A percentile compares a stretch with the other conserved stretches of the same genome.
Evolutionary conservation across 2,329 filamentous ascomycete species (phyloP).

Genomic region (Hypocreales sp.): DNA sequence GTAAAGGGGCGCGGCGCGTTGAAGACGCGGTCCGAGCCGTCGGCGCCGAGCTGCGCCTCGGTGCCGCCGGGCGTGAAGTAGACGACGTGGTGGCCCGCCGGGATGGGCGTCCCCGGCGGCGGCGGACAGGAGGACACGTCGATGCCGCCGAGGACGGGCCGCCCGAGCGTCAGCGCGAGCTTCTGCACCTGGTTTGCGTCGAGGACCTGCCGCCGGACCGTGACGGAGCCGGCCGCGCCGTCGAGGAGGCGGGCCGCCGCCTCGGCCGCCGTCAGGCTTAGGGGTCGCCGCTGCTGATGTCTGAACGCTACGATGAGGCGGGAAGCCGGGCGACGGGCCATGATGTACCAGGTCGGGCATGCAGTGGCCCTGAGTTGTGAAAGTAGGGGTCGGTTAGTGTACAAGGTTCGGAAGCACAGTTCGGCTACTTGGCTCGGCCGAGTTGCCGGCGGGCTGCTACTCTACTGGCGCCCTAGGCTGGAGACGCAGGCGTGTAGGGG

Average conservation of each 20-base stretch:
- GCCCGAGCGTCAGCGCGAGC: slow-evolving; percentile 40
- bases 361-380: too few relatives aligned
- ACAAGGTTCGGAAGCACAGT: too few relatives aligned
- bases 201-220: slow-evolving; percentile 28
- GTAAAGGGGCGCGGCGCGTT: slow-evolving; percentile 45
- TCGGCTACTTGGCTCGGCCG: too few relatives aligned
- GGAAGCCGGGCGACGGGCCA: too few relatives aligned
- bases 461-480: too few relatives aligned
- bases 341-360: too few relatives aligned
- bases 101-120: slow-evolving; percentile 29
- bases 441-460: too few relatives aligned
- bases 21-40: slow-evolving; percentile 46
- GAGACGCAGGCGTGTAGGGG: too few relatives aligned
- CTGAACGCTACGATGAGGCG: too few relatives aligned
- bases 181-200: slow-evolving; percentile 50
- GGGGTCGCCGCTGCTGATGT: too few relatives aligned
- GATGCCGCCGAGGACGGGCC: slow-evolving; percentile 23
- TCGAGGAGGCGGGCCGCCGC: slow-evolving; percentile 17
- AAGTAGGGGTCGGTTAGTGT: too few relatives aligned
- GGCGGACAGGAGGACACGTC: slow-evolving; percentile 23
- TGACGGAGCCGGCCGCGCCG: slow-evolving; percentile 12
- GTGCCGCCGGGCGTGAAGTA: slow-evolving; percentile 46
- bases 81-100: slow-evolving; percentile 44
- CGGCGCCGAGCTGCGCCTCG: slow-evolving; percentile 36
- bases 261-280: slow-evolving; percentile 10